These are phyloP conservation scores for Trifolium repens DNA, from an alignment of 306 rosid species.

Conservation along the genomic window DNA sequence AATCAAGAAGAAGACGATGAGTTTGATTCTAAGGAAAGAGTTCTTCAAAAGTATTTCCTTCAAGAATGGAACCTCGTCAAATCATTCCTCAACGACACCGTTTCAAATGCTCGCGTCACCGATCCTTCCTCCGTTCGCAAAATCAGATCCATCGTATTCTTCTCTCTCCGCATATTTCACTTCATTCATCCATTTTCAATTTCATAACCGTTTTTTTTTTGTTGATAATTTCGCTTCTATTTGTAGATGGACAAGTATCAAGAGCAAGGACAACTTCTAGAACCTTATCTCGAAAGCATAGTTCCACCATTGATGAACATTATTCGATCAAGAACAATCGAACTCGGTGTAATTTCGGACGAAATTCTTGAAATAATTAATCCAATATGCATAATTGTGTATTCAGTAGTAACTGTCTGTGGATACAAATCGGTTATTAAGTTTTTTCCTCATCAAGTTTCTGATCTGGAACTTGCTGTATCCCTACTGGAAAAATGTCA, in stretches of 20 bases:
- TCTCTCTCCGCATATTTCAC: not conserved
- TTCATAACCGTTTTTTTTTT: not conserved
- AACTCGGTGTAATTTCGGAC: constrained; percentile 63
- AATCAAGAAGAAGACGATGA: constrained; percentile 78
- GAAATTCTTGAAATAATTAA: constrained; percentile 72
- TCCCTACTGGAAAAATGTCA: constrained; percentile 85
- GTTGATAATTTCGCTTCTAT: not conserved
- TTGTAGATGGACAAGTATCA: constrained; percentile 95
- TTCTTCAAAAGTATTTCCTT: constrained; percentile 87
- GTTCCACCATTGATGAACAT: constrained; percentile 82
- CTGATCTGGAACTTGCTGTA: constrained; percentile 94
- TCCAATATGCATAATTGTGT: constrained; percentile 80
- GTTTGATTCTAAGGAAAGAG: constrained; percentile 75
- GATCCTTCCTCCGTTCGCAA: constrained; percentile 61
- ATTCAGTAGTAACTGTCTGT: constrained; percentile 79
- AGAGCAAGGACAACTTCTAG: constrained; percentile 91
- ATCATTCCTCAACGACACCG: constrained; percentile 73
- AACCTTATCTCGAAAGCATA: constrained; percentile 90
- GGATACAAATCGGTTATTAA: constrained; percentile 88
- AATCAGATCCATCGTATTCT: constrained; percentile 88
- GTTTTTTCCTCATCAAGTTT: constrained; percentile 95
- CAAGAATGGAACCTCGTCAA: constrained; percentile 87
- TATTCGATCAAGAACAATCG: constrained; percentile 69
- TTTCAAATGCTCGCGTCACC: constrained; percentile 68
- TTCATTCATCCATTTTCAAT: not conserved